Conservation (phyloP, 2,329 filamentous ascomycete species). For the Colletotrichum eleusines region DNA sequence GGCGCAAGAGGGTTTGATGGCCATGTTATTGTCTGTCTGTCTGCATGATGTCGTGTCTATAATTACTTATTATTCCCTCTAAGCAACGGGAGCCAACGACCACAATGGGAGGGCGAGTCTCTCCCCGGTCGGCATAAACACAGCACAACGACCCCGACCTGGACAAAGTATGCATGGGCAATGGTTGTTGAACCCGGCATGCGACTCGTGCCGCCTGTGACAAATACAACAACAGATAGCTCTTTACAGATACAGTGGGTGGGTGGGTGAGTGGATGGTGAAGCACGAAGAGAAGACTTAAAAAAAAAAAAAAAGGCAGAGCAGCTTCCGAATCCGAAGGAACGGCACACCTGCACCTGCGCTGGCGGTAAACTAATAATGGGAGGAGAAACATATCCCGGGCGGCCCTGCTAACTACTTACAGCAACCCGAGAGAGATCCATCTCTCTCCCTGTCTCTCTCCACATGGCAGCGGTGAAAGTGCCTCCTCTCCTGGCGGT, state of each 20-base stretch:
- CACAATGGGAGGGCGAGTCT: neutral
- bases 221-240: neutral
- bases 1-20: neutral
- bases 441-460: neutral
- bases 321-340: neutral
- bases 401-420: constrained; percentile 30
- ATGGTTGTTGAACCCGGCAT: neutral
- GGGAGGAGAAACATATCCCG: constrained; percentile 8
- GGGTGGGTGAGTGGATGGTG: too few relatives aligned
- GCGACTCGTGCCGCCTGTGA: neutral
- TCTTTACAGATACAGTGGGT: neutral
- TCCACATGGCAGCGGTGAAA: constrained; percentile 9
- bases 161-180: neutral
- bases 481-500: neutral
- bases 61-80: neutral
- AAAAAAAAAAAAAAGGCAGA: too few relatives aligned
- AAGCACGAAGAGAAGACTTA: neutral
- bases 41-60: too few relatives aligned
- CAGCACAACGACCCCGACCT: too few relatives aligned
- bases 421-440: constrained; percentile 32
- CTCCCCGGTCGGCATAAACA: constrained; percentile 12
- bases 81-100: too few relatives aligned
- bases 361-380: neutral
- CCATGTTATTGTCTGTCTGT: neutral
- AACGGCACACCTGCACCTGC: too few relatives aligned